Conservation (phyloP, 73 alveolate genomes). For the Tetrahymena elliotti region DNA sequence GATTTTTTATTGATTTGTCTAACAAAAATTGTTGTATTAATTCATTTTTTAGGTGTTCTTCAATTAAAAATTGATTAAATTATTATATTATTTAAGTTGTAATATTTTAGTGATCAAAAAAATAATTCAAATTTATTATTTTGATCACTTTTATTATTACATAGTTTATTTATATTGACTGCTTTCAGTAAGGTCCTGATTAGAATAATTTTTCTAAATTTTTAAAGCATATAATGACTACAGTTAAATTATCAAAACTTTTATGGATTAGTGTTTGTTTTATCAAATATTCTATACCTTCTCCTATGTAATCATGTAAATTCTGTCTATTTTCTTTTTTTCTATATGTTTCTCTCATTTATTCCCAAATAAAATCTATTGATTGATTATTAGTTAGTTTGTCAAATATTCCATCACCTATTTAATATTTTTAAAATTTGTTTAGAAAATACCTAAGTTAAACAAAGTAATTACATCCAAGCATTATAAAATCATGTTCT, state of each 20-base stretch:
- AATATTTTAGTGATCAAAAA: background rate
- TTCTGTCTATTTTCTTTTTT: slow-evolving; percentile 5
- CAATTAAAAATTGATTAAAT: background rate
- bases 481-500: slow-evolving; percentile 61
- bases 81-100: too few species aligned
- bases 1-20: too few species aligned
- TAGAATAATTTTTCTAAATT: slow-evolving; percentile 10
- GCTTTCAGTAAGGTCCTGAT: background rate
- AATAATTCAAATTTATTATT: too few species aligned
- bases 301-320: slow-evolving; percentile 83
- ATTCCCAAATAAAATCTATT: slow-evolving; percentile 54
- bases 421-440: too few species aligned
- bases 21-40: too few species aligned
- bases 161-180: too few species aligned
- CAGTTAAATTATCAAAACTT: slow-evolving; percentile 66
- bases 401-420: slow-evolving; percentile 73
- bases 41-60: too few species aligned
- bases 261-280: slow-evolving; percentile 73
- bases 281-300: slow-evolving; percentile 87
- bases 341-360: background rate
- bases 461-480: slow-evolving; percentile 51
- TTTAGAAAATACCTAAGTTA: too few species aligned
- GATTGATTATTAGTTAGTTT: slow-evolving; percentile 57
- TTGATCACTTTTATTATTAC: background rate
- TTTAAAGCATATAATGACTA: slow-evolving; percentile 53